Evolutionary conservation across 2,329 filamentous ascomycete species (phyloP), one percentile per base, ranked within the genome.

Genomic region (Calonectria pauciramosa): DNA sequence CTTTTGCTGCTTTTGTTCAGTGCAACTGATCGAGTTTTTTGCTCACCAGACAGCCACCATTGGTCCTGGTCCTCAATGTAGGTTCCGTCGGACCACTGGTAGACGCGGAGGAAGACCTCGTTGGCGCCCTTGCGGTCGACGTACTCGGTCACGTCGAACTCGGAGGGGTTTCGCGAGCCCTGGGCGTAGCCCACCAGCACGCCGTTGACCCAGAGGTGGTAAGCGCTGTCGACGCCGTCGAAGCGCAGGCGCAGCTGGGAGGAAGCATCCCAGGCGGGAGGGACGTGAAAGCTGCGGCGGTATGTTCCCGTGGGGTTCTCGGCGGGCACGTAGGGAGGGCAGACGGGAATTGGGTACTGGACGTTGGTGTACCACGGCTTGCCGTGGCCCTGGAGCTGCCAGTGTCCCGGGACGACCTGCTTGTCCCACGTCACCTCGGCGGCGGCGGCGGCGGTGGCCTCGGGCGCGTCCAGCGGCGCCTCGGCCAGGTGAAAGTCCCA

Each of bases 61-160:
- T 93, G 91, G 81, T 94, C 92, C 78, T 92, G 91, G 70, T 94
- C 92, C 81, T 94, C 93, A 41, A 94, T 92, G 77, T 94, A 94
- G 0, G 90, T 90, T 2, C 91, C 93, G 77, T 94, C 92, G 14
- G 89, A 94, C 87, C 91, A 94, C 80, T 94, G 92, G 76, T 94
- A 94, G 0, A 94, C 93, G n/a, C 89, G 87, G 0, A 94, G 91
- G 13, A 89, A 87, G 1, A 95, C 80, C 52, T 87, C 87, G 75
- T 94, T 94, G 80, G 77, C 44, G 84, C 81, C 4, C 79, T 85
- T 6, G 83, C 83, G 9, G 82, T 77, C 23, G 76, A 83, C 20
- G 91, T 87, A 83, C 0, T 84, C 78, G 0, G 91, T 92, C 16
- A 95, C 85, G 75, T 95, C 93, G 77, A 94, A 95, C 80, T 95